A percentile compares a stretch with the other conserved stretches of the same genome.
phyloP scores from a whole-genome alignment of 83 land plant genomes.

The Diphasiastrum complanatum region DNA sequence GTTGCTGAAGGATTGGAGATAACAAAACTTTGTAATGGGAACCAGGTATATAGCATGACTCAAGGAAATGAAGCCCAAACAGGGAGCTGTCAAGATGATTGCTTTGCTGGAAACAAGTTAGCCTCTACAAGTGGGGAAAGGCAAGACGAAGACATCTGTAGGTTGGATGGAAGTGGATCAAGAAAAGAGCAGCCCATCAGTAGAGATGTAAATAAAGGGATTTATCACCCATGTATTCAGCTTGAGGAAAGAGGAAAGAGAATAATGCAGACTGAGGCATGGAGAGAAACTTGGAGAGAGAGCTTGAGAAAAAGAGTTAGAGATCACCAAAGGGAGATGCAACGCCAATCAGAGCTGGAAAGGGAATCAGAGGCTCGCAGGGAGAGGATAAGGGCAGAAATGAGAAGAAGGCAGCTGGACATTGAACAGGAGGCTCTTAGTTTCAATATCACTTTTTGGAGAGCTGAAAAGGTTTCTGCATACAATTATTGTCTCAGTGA shows the following conservation, averaged over 20 bases:
- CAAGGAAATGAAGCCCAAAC: neutral
- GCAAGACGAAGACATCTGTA: too few species aligned
- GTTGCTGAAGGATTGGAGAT: too few species aligned
- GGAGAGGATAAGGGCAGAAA: slow-evolving; percentile 13
- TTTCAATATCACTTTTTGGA: slow-evolving; percentile 45
- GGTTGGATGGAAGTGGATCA: too few species aligned
- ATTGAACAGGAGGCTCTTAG: slow-evolving; percentile 35
- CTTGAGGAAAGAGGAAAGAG: neutral
- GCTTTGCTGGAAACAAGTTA: too few species aligned
- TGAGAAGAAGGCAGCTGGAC: slow-evolving; percentile 21
- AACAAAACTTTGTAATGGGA: too few species aligned
- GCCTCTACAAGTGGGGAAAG: too few species aligned
- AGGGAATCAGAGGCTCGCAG: slow-evolving; percentile 9
- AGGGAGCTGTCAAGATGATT: neutral
- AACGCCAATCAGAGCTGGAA: slow-evolving; percentile 3
- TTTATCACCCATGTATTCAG: too few species aligned
- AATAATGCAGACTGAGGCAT: slow-evolving; percentile 10
- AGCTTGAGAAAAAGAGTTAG: slow-evolving; percentile 17
- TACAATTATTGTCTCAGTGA: slow-evolving; percentile 24
- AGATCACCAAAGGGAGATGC: slow-evolving; percentile 21
- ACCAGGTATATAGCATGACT: too few species aligned
- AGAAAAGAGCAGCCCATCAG: too few species aligned
- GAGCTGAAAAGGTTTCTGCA: slow-evolving; percentile 29
- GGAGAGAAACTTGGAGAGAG: slow-evolving; percentile 26
- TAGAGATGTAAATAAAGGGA: too few species aligned